phyloP scores from a whole-genome alignment of 495 filamentous ascomycete genomes.

The Neurospora pannonica region DNA sequence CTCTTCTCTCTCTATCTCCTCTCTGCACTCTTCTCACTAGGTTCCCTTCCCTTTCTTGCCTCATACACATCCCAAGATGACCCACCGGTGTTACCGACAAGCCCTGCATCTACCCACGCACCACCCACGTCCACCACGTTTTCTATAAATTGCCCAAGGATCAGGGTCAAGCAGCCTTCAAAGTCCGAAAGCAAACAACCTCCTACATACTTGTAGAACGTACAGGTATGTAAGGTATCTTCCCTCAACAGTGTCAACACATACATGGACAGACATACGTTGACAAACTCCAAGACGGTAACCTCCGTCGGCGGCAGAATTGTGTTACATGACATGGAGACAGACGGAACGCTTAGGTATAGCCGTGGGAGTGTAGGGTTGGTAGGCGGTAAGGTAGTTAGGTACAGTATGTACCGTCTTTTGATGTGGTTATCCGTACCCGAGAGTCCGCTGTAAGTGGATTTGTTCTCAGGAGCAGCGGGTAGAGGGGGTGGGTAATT shows the following conservation, averaged over 20 bases:
- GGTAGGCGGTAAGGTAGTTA: background rate
- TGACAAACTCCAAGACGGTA: background rate
- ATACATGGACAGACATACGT: background rate
- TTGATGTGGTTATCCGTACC: background rate
- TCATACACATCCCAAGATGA: background rate
- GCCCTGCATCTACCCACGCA: background rate
- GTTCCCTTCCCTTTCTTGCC: background rate
- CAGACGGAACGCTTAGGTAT: background rate
- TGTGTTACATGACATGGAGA: background rate
- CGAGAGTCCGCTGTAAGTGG: background rate
- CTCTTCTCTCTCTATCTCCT: too few relatives aligned
- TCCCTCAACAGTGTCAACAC: background rate
- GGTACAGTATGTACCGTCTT: background rate
- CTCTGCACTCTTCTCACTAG: background rate
- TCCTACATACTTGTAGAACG: background rate
- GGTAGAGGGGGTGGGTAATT: background rate
- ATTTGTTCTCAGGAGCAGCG: background rate
- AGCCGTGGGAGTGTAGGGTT: background rate
- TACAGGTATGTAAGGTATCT: background rate
- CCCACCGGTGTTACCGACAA: background rate
- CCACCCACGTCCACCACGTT: background rate
- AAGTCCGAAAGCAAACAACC: background rate
- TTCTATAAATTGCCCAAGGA: background rate
- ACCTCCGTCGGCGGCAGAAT: too few relatives aligned
- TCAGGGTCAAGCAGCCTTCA: background rate